These are phyloP conservation scores for Scenedesmus sp. DNA, from an alignment of 163 green algal genomes.

Conservation along the genomic window DNA sequence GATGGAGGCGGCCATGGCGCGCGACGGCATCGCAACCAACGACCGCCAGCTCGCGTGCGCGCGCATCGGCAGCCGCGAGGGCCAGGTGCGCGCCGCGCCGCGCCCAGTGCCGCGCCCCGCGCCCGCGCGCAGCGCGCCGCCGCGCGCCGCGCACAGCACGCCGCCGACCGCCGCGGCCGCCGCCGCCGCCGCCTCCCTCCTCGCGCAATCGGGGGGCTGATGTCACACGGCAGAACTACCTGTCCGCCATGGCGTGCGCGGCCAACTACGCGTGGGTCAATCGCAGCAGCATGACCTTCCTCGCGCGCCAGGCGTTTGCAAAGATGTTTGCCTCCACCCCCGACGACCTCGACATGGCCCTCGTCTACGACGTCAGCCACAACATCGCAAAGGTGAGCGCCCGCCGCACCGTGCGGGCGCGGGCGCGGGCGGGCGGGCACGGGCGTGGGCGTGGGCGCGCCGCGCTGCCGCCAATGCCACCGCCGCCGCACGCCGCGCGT, in stretches of 20 bases:
- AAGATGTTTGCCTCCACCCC: conserved; percentile 83
- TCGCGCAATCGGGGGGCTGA: too few species aligned
- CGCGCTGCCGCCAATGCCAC: too few species aligned
- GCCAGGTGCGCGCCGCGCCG: conserved; percentile 23
- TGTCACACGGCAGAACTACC: conserved; percentile 91
- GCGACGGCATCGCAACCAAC: conserved; percentile 84
- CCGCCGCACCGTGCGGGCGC: too few species aligned
- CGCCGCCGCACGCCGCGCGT: too few species aligned
- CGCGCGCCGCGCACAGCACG: too few species aligned
- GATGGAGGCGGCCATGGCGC: conserved; percentile 88
- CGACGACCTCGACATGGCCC: conserved; percentile 92
- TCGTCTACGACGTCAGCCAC: conserved; percentile 92
- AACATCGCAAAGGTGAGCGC: conserved; percentile 90
- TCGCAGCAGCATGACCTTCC: conserved; percentile 90
- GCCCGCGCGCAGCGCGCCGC: too few species aligned
- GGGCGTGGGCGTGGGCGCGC: too few species aligned
- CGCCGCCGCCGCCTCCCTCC: too few species aligned
- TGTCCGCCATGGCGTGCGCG: conserved; percentile 87
- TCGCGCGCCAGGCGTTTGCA: conserved; percentile 81
- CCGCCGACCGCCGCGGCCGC: too few species aligned
- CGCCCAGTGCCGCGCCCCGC: too few species aligned
- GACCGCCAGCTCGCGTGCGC: conserved; percentile 92
- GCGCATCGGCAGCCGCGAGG: conserved; percentile 79
- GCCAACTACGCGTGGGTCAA: conserved; percentile 97
- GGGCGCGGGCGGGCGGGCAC: too few species aligned